phyloP scores from a whole-genome alignment of 106 monocot species.

The Apostasia shenzhenica region DNA sequence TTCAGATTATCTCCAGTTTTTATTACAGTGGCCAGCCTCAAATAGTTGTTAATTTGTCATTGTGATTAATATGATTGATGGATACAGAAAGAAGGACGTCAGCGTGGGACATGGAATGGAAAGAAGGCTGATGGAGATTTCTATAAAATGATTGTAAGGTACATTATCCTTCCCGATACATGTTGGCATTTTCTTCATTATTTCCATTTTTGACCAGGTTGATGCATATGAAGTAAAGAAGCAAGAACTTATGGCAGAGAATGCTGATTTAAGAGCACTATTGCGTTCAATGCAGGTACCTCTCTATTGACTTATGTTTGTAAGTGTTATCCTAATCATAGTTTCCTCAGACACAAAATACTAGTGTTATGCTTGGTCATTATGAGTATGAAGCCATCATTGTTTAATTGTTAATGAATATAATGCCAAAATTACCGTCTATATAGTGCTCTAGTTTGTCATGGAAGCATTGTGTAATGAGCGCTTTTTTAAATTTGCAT shows the following conservation, averaged over 20 bases:
- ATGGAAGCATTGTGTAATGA: no score
- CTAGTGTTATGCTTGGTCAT: no score
- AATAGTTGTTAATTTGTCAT: constrained; percentile 2
- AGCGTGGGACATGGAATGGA: constrained; percentile 97
- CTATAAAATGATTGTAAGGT: constrained; percentile 90
- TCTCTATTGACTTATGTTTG: not conserved
- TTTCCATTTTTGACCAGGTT: constrained; percentile 31
- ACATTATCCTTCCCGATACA: not conserved
- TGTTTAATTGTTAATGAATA: no score
- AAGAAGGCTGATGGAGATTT: constrained; percentile 98
- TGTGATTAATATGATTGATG: not conserved
- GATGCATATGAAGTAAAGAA: constrained; percentile 97
- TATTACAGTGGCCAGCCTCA: not conserved
- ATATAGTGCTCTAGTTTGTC: no score
- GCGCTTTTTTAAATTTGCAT: no score
- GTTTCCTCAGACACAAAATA: no score
- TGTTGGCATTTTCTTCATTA: not conserved
- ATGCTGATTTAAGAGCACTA: constrained; percentile 77
- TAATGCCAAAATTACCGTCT: no score
- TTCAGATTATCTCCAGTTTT: not conserved
- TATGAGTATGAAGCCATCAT: no score
- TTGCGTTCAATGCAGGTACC: constrained; percentile 92
- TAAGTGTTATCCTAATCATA: no score
- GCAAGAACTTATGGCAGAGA: constrained; percentile 96
- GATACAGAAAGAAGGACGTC: constrained; percentile 96